Percentiles rank a stretch among this genome's conserved stretches.
phyloP scores from a whole-genome alignment of 192 early-diverging fungal species.

The Mortierella alpina region DNA sequence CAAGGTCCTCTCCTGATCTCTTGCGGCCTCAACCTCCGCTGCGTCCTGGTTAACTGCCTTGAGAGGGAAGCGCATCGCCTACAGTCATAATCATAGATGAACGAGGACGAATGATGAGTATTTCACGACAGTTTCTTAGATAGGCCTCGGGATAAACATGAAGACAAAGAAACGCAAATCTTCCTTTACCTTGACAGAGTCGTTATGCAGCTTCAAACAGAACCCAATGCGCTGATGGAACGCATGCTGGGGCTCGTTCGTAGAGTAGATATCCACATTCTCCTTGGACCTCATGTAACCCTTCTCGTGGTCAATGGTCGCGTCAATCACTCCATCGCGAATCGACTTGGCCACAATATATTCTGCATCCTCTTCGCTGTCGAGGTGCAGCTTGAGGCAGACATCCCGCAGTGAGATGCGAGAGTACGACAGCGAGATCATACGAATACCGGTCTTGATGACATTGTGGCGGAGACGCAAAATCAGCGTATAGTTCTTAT shows the following conservation, averaged over 20 bases:
- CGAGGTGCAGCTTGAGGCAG: constrained; percentile 95
- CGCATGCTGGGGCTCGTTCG: constrained; percentile 94
- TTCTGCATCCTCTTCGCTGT: constrained; percentile 98
- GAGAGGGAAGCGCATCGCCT: constrained; percentile 95
- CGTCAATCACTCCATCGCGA: constrained; percentile 98
- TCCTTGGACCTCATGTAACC: constrained; percentile 96
- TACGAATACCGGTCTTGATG: constrained; percentile 98
- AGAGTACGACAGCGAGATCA: constrained; percentile 97
- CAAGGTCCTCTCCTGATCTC: constrained; percentile 92
- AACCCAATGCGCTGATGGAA: constrained; percentile 96
- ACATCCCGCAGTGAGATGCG: constrained; percentile 95
- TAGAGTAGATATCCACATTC: constrained; percentile 94
- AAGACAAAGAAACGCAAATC: background rate
- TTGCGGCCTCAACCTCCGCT: constrained; percentile 80
- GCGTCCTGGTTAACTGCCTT: constrained; percentile 89
- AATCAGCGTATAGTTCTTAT: constrained; percentile 93
- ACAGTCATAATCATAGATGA: background rate
- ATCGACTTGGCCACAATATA: constrained; percentile 99
- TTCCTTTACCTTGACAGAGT: constrained; percentile 83
- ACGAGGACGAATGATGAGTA: constrained; percentile 13
- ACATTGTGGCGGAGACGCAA: constrained; percentile 98
- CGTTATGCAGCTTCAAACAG: constrained; percentile 97
- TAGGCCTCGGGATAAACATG: background rate
- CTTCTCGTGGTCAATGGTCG: constrained; percentile 93
- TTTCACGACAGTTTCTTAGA: background rate